Conservation (phyloP, 306 rosid genomes). For the Cicer bijugum region DNA sequence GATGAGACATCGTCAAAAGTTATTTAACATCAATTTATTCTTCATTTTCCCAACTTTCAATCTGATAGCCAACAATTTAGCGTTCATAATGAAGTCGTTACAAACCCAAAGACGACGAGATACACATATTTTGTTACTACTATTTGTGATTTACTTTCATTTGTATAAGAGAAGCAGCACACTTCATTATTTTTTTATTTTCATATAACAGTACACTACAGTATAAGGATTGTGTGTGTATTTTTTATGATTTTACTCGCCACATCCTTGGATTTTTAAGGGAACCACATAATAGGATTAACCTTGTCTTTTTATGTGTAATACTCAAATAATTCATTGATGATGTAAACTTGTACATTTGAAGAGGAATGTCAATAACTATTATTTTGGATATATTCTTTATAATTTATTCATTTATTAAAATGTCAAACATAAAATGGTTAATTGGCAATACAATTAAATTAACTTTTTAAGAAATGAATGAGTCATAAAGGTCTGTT, state of each 20-base stretch:
- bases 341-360: background rate
- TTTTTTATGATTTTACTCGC: background rate
- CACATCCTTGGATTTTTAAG: background rate
- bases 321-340: background rate
- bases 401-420: too few species aligned
- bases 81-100: background rate
- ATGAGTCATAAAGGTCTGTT: background rate
- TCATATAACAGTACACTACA: background rate
- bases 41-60: background rate
- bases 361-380: background rate
- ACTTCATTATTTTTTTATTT: too few species aligned
- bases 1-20: background rate
- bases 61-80: background rate
- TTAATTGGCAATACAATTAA: too few species aligned
- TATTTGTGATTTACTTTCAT: background rate
- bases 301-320: background rate
- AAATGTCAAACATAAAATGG: too few species aligned
- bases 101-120: background rate
- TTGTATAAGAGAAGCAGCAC: background rate
- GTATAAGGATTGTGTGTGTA: background rate
- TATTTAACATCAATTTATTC: slow-evolving; percentile 3
- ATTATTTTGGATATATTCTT: too few species aligned
- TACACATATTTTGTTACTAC: background rate
- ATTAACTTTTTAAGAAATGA: background rate
- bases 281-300: background rate